phyloP scores from a whole-genome alignment of 495 filamentous ascomycete genomes.

The Penicillium coffeae region DNA sequence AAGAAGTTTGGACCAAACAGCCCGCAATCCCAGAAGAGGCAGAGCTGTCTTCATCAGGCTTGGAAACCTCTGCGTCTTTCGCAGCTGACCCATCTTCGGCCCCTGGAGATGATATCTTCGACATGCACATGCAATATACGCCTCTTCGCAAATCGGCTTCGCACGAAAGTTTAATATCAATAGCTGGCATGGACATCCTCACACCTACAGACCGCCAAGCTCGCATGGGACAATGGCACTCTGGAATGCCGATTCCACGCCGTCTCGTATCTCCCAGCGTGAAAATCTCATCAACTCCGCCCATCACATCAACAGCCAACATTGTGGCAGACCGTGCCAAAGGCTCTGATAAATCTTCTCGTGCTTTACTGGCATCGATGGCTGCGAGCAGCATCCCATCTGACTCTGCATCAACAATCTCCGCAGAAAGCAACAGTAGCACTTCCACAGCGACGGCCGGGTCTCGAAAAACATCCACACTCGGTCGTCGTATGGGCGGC shows the following conservation, averaged over 20 bases:
- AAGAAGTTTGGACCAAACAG: conserved; percentile 20
- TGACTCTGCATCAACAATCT: conserved; percentile 19
- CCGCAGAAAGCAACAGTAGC: conserved; percentile 25
- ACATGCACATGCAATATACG: conserved; percentile 15
- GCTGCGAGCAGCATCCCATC: conserved; percentile 20
- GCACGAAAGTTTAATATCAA: conserved; percentile 51
- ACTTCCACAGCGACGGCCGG: conserved; percentile 19
- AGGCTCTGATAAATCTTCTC: conserved; percentile 26
- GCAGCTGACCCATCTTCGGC: background rate
- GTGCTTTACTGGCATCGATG: conserved; percentile 38
- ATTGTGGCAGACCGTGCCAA: conserved; percentile 36
- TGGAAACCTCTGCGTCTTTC: conserved; percentile 5
- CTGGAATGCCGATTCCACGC: conserved; percentile 29
- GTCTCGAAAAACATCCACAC: conserved; percentile 26
- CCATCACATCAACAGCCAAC: conserved; percentile 43
- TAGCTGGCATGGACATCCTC: conserved; percentile 50
- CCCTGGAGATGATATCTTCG: conserved; percentile 12
- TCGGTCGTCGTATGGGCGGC: conserved; percentile 48
- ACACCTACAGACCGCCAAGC: conserved; percentile 33
- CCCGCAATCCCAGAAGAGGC: conserved; percentile 42
- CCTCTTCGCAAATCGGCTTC: conserved; percentile 39
- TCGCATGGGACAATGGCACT: conserved; percentile 33
- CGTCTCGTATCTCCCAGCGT: conserved; percentile 34
- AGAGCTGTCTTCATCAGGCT: conserved; percentile 23
- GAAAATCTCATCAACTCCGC: conserved; percentile 36